Evolutionary conservation across 371 early-diverging fungal genomes (phyloP).

Genomic region (Mortierella sp.): DNA sequence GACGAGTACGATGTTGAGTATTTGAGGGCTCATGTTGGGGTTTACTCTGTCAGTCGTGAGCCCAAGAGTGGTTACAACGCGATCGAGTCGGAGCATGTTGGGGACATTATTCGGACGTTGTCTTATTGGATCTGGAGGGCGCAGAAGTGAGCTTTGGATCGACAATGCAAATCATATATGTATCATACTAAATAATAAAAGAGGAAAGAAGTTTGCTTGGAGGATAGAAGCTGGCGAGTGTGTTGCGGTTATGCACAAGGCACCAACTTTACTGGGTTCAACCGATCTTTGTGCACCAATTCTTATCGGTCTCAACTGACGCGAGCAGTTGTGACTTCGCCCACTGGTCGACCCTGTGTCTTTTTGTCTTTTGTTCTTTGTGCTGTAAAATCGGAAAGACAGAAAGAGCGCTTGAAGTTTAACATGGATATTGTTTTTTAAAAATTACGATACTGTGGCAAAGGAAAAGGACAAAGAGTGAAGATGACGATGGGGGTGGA

Average conservation of each 20-base stretch:
- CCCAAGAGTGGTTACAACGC: conserved; percentile 56
- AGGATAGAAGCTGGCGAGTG: not conserved
- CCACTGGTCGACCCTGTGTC: too few relatives aligned
- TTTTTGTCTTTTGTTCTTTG: too few relatives aligned
- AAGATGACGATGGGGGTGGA: too few relatives aligned
- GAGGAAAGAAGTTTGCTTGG: not conserved
- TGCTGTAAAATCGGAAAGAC: too few relatives aligned
- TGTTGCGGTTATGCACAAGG: not conserved
- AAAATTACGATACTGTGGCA: too few relatives aligned
- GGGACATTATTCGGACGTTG: conserved; percentile 54
- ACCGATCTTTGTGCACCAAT: too few relatives aligned
- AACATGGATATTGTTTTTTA: too few relatives aligned
- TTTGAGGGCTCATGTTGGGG: conserved; percentile 32
- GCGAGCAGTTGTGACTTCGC: too few relatives aligned
- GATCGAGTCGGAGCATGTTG: conserved; percentile 53
- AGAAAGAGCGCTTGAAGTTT: too few relatives aligned
- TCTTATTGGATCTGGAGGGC: conserved; percentile 56
- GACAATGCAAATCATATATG: not conserved
- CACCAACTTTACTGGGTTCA: too few relatives aligned
- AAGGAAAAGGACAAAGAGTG: too few relatives aligned
- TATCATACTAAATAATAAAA: not conserved
- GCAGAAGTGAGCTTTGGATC: conserved; percentile 13
- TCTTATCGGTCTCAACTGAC: too few relatives aligned
- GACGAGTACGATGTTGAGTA: conserved; percentile 19
- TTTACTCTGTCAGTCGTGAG: conserved; percentile 56